Base-by-base conservation (phyloP, 2,329 filamentous ascomycete species). In the Dothideomycetes sp. region DNA sequence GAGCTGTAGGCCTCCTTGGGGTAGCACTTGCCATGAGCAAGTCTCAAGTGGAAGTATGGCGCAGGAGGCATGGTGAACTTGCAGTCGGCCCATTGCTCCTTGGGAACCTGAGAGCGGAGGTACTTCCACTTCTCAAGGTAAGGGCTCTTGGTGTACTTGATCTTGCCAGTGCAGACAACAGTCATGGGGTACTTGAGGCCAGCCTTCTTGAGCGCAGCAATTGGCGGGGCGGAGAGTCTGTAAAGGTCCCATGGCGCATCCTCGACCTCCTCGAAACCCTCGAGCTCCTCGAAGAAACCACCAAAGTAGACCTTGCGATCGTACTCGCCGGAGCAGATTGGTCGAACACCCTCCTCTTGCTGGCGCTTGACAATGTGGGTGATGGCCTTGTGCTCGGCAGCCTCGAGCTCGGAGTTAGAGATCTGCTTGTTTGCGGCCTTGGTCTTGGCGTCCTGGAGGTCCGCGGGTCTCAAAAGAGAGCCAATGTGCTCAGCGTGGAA, bases 401-500 rank as follows among this genome's bases (percentile, higher is more conserved):
- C 65, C 2, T 63, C 63, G 8, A 87, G 69, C 44, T 79, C 70
- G n/a, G 72, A 64, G 36, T 66, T 54, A 5, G 66, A 61, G 31
- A 70, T 56, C 48, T 72, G 63, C 42, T 74, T 73, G 40, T 75
- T 71, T 47, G 79, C 67, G 43, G 69, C 59, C 54, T 71, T 56
- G 47, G 69, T 63, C 58, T 81, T 69, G 35, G 73, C 72, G 34
- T 74, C 65, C 11, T 81, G 66, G 18, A 85, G 70, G 37, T 70
- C 61, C 38, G 74, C 59, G 1, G 81, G 79, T 22, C 81, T 77
- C 42, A 84, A 73, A 35, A 85, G 66, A 12, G 80, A 84, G 38
- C 81, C 81, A 47, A 84, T 72, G 49, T 85, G 81, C 62, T 85
- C 81, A 44, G 79, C 79, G 54, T 81, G 72, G 61, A 82, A 84